Evolutionary conservation across 75 land plant species (phyloP).

Genomic region (Pinus tabuliformis): DNA sequence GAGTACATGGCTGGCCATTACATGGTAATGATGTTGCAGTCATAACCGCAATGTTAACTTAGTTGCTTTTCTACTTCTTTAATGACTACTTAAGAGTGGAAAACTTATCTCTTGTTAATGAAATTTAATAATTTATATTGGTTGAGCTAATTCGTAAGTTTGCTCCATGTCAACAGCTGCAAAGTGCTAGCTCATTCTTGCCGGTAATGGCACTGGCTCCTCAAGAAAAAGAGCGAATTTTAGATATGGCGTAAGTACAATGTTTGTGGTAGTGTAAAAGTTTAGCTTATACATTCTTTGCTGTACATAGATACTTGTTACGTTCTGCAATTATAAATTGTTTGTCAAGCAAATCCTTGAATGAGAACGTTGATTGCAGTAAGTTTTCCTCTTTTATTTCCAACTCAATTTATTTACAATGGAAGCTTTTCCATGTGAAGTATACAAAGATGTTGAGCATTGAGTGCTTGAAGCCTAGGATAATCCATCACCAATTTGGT

Average conservation of each 20-base stretch:
- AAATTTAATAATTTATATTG: not conserved
- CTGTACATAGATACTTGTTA: not conserved
- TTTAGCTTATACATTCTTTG: not conserved
- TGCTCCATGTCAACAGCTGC: conserved; percentile 52
- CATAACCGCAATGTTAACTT: not conserved
- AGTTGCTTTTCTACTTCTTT: not conserved
- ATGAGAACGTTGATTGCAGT: not conserved
- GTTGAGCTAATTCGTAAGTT: not conserved
- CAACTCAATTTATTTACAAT: not conserved
- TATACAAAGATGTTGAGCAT: no score
- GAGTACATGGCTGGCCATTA: conserved; percentile 98
- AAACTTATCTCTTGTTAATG: not conserved
- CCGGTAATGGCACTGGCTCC: conserved; percentile 99
- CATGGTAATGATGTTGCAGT: conserved; percentile 48
- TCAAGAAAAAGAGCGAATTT: conserved; percentile 84
- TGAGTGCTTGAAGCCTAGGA: no score
- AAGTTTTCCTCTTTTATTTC: not conserved
- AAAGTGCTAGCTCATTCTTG: conserved; percentile 95
- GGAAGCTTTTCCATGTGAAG: no score
- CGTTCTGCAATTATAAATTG: not conserved
- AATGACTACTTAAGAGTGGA: not conserved
- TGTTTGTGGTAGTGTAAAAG: not conserved
- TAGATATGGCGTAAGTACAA: conserved; percentile 90
- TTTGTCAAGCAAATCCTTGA: not conserved
- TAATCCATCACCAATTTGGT: no score